Conservation (phyloP, 2,329 filamentous ascomycete genomes). For the Fusarium multiceps region DNA sequence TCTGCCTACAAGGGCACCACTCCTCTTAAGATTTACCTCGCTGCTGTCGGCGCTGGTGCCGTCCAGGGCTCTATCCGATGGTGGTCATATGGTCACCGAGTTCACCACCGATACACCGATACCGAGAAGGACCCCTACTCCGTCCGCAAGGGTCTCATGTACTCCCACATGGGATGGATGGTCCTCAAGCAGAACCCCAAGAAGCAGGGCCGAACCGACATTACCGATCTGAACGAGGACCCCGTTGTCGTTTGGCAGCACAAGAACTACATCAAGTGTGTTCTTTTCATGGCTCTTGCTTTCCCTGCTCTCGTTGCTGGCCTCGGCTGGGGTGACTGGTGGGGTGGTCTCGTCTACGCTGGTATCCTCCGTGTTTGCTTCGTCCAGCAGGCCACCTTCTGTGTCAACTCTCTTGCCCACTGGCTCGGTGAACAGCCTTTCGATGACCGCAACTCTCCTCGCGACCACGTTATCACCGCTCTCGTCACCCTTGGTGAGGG, state of each 20-base stretch:
- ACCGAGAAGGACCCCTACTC: constrained; percentile 94
- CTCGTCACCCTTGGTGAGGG: constrained; percentile 87
- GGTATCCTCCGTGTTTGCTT: constrained; percentile 90
- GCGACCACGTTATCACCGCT: constrained; percentile 88
- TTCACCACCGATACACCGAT: constrained; percentile 92
- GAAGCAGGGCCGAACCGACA: constrained; percentile 87
- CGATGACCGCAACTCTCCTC: constrained; percentile 90
- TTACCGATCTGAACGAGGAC: constrained; percentile 88
- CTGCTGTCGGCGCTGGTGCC: constrained; percentile 82
- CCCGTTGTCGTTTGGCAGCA: constrained; percentile 89
- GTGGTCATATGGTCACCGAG: constrained; percentile 89
- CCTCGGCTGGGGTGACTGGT: constrained; percentile 82
- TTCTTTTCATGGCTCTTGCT: constrained; percentile 79
- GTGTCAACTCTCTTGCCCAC: constrained; percentile 90
- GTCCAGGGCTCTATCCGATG: constrained; percentile 88
- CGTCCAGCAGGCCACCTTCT: constrained; percentile 93
- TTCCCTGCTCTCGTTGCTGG: constrained; percentile 82
- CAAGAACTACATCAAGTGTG: constrained; percentile 84
- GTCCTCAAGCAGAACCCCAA: constrained; percentile 93
- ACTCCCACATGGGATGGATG: constrained; percentile 88
- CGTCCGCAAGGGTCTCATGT: constrained; percentile 86
- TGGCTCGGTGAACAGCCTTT: constrained; percentile 94
- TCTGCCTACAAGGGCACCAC: constrained; percentile 81
- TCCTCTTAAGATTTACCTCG: constrained; percentile 84
- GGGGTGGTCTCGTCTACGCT: constrained; percentile 84